Conservation (phyloP, 495 filamentous ascomycete genomes). For the Trichodelitschia bisporula region DNA sequence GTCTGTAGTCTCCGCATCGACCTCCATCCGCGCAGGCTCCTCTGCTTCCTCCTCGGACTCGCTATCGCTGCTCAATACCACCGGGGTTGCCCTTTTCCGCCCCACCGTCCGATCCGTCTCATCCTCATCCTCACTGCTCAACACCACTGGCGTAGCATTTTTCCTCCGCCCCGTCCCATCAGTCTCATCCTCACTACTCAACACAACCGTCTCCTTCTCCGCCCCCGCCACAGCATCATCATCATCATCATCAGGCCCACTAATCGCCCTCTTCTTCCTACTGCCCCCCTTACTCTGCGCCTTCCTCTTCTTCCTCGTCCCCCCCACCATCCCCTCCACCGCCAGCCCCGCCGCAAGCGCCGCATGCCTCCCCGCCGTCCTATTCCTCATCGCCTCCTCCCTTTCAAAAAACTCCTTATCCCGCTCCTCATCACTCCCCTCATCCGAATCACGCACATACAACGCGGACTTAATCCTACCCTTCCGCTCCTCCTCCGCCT, state of each 20-base stretch:
- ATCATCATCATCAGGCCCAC: conserved; percentile 5
- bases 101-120: too few species aligned
- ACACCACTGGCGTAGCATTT: too few species aligned
- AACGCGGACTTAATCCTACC: conserved; percentile 62
- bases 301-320: conserved; percentile 5
- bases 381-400: conserved; percentile 33
- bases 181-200: too few species aligned
- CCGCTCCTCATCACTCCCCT: conserved; percentile 40
- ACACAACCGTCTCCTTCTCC: too few species aligned
- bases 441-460: conserved; percentile 57
- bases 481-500: conserved; percentile 23
- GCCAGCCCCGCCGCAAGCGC: not conserved
- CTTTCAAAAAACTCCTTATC: conserved; percentile 42
- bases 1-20: too few species aligned
- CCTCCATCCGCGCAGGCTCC: too few species aligned
- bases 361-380: conserved; percentile 22
- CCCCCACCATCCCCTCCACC: conserved; percentile 7
- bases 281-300: conserved; percentile 8
- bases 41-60: too few species aligned
- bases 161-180: too few species aligned
- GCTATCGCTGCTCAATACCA: too few species aligned
- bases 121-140: too few species aligned
- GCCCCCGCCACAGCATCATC: conserved; percentile 2
- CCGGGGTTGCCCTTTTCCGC: too few species aligned
- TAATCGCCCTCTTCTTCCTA: conserved; percentile 12